These are phyloP conservation scores for Penicillium concentricum DNA, from an alignment of 2,329 filamentous ascomycete species.

Conservation along the genomic window DNA sequence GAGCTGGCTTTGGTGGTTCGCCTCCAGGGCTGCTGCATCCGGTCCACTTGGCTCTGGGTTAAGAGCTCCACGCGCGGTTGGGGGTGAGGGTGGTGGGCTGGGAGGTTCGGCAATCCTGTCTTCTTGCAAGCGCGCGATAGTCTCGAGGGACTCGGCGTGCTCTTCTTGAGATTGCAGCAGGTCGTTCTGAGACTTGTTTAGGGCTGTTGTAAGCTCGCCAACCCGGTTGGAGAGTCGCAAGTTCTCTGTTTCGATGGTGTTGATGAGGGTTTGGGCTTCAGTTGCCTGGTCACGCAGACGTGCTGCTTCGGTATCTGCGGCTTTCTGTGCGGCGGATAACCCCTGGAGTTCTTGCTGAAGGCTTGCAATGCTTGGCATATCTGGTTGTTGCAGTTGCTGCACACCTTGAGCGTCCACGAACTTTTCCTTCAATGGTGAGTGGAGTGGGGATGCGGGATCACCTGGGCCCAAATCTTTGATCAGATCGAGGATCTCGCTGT, in stretches of 20 bases:
- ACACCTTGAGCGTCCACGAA: slow-evolving; percentile 20
- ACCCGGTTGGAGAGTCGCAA: slow-evolving; percentile 34
- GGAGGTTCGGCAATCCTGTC: slow-evolving; percentile 28
- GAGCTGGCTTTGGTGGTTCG: slow-evolving; percentile 37
- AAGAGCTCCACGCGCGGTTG: slow-evolving; percentile 9
- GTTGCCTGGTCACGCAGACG: slow-evolving; percentile 37
- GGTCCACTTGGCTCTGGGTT: slow-evolving; percentile 7
- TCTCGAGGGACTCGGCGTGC: slow-evolving; percentile 32
- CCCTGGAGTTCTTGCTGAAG: slow-evolving; percentile 34
- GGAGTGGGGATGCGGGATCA: slow-evolving; percentile 13
- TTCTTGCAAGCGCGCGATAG: slow-evolving; percentile 31
- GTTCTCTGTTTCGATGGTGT: slow-evolving; percentile 42
- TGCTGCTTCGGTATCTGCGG: slow-evolving; percentile 36
- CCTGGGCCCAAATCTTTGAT: slow-evolving; percentile 36
- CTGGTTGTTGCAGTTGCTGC: slow-evolving; percentile 22
- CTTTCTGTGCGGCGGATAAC: slow-evolving; percentile 26
- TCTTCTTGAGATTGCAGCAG: slow-evolving; percentile 32
- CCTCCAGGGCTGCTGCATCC: slow-evolving; percentile 25
- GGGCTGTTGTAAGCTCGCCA: slow-evolving; percentile 34
- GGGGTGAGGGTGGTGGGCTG: slow-evolving; percentile 33
- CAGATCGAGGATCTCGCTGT: slow-evolving; percentile 40
- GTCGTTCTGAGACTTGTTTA: slow-evolving; percentile 33
- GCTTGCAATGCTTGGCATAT: slow-evolving; percentile 16
- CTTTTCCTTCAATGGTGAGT: slow-evolving; percentile 17
- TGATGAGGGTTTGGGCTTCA: slow-evolving; percentile 39